Evolutionary conservation across 805 yeast species (phyloP).

Genomic region (Schwanniomyces vanrijiae): DNA sequence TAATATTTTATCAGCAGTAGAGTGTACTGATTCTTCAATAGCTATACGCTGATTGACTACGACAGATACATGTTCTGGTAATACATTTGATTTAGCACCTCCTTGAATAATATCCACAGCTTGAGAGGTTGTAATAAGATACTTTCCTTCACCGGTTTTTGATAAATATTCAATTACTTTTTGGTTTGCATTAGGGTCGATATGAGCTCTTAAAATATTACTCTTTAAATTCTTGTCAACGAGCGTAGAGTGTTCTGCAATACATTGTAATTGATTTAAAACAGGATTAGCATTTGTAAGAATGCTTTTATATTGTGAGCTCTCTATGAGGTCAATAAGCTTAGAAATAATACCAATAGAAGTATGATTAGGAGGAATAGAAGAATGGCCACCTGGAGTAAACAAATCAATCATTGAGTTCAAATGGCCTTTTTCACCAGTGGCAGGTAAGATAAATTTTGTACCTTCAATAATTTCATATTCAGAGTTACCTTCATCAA

Average conservation of each 20-base stretch:
- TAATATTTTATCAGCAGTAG: slow-evolving; percentile 32
- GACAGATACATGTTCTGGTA: slow-evolving; percentile 48
- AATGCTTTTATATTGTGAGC: slow-evolving; percentile 32
- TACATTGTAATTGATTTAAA: slow-evolving; percentile 43
- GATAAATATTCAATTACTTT: slow-evolving; percentile 35
- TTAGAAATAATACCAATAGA: slow-evolving; percentile 47
- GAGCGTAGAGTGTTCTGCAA: slow-evolving; percentile 42
- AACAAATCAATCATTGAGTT: slow-evolving; percentile 40
- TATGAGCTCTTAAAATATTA: slow-evolving; percentile 39
- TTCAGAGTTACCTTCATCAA: slow-evolving; percentile 42
- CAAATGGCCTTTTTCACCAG: slow-evolving; percentile 50
- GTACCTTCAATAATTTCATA: slow-evolving; percentile 27
- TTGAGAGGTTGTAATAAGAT: slow-evolving; percentile 46
- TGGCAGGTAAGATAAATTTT: slow-evolving; percentile 44
- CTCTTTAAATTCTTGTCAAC: slow-evolving; percentile 31
- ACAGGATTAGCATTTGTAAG: slow-evolving; percentile 46
- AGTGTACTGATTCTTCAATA: slow-evolving; percentile 38
- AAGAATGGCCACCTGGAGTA: slow-evolving; percentile 54
- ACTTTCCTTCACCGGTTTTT: slow-evolving; percentile 26
- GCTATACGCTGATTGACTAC: slow-evolving; percentile 48
- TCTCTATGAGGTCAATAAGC: slow-evolving; percentile 40
- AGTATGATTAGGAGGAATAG: slow-evolving; percentile 50
- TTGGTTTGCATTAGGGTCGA: slow-evolving; percentile 35
- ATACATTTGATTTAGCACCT: slow-evolving; percentile 51
- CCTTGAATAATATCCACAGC: slow-evolving; percentile 49